Evolutionary conservation across 1,284 basidiomycete species (phyloP), one percentile per base, ranked within the genome.

Genomic region (Neolentinus lepideus): DNA sequence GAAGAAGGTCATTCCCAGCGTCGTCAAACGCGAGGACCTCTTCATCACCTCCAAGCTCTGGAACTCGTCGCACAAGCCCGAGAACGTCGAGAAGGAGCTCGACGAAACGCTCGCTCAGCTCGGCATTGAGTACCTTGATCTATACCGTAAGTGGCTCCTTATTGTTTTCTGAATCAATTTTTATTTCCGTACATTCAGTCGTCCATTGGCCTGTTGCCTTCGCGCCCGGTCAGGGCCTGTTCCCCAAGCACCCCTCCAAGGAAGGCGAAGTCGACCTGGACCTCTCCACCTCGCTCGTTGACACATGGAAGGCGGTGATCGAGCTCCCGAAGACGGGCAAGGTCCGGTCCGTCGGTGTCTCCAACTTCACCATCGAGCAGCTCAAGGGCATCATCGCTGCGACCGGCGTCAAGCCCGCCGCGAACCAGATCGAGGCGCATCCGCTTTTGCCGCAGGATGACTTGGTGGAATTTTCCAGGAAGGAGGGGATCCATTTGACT

Each of bases 161-260:
- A n/a, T 21, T 24, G n/a, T n/a, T 14, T 48, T 43, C 22, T 4
- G 19, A 38, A 21, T 46, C 52, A 36, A 26, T 47, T 36, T 21
- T n/a, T 21, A 27, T n/a, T 25, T 43, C 21, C 52, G 14, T 29
- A 9, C 8, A 10, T 35, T 52, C 63, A 88, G 86, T 93, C 51
- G 75, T 95, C 58, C 92, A 95, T 75, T 96, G 92, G 92, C 92
- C 93, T 1, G 83, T 91, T 35, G 79, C 89, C 0, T 90, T 94
- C 69, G 70, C 68, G 21, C 76, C 83, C 1, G 88, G 84, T 16
- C 74, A 79, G 52, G 83, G 78, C 24, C 72, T 88, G 47, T 69
- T 76, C 62, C 89, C 88, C 2, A 64, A 69, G 33, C 73, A 81
- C 61, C 64, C 76, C 2, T 69, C 72, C 14, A 74, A 75, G 48